Evolutionary conservation across 345 rosid genomes (phyloP).

Genomic region (Syzygium aromaticum): DNA sequence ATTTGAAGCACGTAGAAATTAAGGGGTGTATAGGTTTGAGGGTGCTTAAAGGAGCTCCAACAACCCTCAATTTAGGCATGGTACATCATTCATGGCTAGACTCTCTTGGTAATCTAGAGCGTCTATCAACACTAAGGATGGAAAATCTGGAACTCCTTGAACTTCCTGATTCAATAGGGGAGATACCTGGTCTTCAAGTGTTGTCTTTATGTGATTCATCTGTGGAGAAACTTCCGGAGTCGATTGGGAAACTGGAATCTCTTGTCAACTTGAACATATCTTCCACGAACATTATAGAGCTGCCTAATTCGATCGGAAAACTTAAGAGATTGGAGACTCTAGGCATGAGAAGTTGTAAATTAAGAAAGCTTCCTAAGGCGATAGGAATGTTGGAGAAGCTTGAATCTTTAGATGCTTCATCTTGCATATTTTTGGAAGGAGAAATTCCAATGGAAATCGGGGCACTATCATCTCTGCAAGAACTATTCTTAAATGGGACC

Average conservation of each 20-base stretch:
- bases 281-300: neutral
- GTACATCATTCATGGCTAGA: neutral
- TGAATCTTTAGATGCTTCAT: neutral
- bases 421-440: neutral
- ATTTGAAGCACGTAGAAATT: neutral
- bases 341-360: neutral
- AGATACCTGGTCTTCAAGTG: neutral
- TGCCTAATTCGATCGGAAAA: neutral
- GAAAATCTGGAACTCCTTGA: neutral
- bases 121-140: neutral
- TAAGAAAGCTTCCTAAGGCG: neutral
- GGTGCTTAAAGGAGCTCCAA: neutral
- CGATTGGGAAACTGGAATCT: conserved; percentile 1
- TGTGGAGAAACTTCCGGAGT: neutral
- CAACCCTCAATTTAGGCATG: neutral
- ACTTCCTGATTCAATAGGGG: neutral
- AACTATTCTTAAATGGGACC: neutral
- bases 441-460: neutral
- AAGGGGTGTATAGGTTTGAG: neutral
- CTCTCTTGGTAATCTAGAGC: neutral
- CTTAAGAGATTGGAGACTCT: neutral
- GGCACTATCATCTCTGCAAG: neutral
- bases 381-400: neutral
- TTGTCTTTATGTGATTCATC: neutral
- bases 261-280: neutral